Percentiles rank a stretch among this genome's conserved stretches.
phyloP scores from a whole-genome alignment of 345 rosid genomes.

The Diplotaxis tenuifolia region DNA sequence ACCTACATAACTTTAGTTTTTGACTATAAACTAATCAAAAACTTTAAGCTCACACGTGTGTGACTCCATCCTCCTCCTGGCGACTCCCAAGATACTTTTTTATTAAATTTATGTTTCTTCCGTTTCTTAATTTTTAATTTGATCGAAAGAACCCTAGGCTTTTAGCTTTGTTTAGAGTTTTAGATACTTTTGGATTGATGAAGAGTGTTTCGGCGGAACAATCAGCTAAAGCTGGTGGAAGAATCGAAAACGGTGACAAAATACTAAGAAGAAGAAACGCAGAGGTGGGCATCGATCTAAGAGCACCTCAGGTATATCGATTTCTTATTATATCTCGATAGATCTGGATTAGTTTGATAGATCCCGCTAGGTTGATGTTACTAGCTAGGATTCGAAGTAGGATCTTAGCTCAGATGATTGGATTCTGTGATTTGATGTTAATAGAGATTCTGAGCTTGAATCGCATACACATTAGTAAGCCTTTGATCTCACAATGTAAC shows the following conservation, averaged over 20 bases:
- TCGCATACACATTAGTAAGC: no score
- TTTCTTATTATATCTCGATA: not conserved
- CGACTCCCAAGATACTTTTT: no score
- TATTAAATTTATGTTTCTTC: conserved; percentile 43
- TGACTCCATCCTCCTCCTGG: no score
- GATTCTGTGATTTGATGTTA: no score
- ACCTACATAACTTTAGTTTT: no score
- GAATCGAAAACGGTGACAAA: conserved; percentile 61
- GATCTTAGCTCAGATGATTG: no score
- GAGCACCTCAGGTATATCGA: conserved; percentile 41
- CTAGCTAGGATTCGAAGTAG: no score
- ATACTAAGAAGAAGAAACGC: conserved; percentile 69
- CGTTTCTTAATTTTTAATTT: conserved; percentile 40
- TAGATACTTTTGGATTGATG: conserved; percentile 28
- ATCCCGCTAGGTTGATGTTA: no score
- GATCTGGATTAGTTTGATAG: not conserved
- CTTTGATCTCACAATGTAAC: no score
- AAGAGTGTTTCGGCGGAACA: conserved; percentile 44
- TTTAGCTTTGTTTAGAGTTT: not conserved
- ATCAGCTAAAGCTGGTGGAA: conserved; percentile 39
- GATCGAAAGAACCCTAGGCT: conserved; percentile 62
- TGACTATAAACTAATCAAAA: no score
- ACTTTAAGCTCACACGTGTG: no score
- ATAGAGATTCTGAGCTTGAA: no score
- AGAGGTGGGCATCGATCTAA: conserved; percentile 69